Base-by-base conservation (phyloP, 768 basidiomycete genomes). In the Mycena latifolia region DNA sequence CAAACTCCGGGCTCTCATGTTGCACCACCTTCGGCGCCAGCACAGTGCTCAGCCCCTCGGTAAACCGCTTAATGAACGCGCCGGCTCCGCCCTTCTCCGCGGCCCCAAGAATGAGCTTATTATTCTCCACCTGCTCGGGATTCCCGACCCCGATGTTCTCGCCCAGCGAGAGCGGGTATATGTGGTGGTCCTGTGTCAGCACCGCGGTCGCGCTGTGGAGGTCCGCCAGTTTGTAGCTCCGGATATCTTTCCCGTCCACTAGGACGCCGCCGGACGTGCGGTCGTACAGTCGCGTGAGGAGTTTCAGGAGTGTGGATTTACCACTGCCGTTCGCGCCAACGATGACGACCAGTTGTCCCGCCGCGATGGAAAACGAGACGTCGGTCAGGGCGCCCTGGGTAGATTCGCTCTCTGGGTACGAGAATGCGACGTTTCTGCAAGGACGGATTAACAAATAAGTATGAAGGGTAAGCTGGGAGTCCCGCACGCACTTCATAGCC, bases 301-400 rank as follows among this genome's bases (percentile, higher is more conserved):
- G 73, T 54, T 85, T 84, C 35, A 85, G 66, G 15, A 84, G 69
- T 3, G 83, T 80, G 2, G 79, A 76, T 67, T 85, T 85, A 2
- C 82, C 84, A 66, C 80, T 79, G n/a, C n/a, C n/a, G n/a, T n/a
- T n/a, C n/a, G n/a, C n/a, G n/a, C n/a, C n/a, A n/a, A n/a, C n/a
- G n/a, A 15, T 73, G n/a, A 85, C 77, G 15, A 84, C 80, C 0
- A 85, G 64, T 28, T 80, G 75, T 2, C 84, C 85, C 5, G 83
- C 71, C 11, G 74, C 52, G 48, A 86, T 77, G 10, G 69, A 73
- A 41, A 85, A 74, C 0, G 82, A 79, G 31, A 83, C 66, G 45
- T 78, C 65, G n/a, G 66, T 52, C 18, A 82, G 67, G 27, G 73
- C 74, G 41, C 69, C 58, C 5, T 12, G 35, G 3, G 37, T 28